phyloP scores from a whole-genome alignment of 352 stramenopile species.

The Salisapilia sapeloensis region DNA sequence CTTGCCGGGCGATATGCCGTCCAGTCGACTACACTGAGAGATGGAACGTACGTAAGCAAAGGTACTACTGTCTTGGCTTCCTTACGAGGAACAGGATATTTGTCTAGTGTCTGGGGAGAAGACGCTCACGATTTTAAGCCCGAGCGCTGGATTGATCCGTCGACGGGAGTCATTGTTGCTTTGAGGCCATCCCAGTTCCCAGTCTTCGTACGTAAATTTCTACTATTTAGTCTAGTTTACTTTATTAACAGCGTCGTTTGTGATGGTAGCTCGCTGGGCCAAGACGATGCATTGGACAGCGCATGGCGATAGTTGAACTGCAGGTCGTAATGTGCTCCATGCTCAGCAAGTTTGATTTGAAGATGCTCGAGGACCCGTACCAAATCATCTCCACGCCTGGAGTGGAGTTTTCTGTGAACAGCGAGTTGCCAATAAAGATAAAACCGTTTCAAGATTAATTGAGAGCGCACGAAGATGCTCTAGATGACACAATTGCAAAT shows the following conservation, averaged over 20 bases:
- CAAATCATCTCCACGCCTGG: too few species aligned
- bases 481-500: too few species aligned
- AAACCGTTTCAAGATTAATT: too few species aligned
- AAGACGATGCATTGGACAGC: conserved; percentile 36
- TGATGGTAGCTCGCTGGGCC: conserved; percentile 25
- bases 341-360: conserved; percentile 22
- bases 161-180: conserved; percentile 6
- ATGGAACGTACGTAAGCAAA: conserved; percentile 36
- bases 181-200: conserved; percentile 25
- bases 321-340: conserved; percentile 22
- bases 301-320: conserved; percentile 32
- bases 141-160: conserved; percentile 17
- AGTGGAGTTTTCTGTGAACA: too few species aligned
- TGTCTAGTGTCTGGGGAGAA: conserved; percentile 14
- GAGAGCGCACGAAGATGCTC: too few species aligned
- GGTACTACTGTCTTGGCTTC: conserved; percentile 40
- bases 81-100: conserved; percentile 14
- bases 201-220: too few species aligned
- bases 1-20: conserved; percentile 24
- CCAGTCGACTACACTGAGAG: conserved; percentile 27
- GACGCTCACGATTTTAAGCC: conserved; percentile 25
- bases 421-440: too few species aligned
- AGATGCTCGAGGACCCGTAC: conserved; percentile 15
- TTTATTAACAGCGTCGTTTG: too few species aligned
- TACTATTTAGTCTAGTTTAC: too few species aligned